Evolutionary conservation across 73 alveolate genomes (phyloP).

Genomic region (Breviolum minutum): DNA sequence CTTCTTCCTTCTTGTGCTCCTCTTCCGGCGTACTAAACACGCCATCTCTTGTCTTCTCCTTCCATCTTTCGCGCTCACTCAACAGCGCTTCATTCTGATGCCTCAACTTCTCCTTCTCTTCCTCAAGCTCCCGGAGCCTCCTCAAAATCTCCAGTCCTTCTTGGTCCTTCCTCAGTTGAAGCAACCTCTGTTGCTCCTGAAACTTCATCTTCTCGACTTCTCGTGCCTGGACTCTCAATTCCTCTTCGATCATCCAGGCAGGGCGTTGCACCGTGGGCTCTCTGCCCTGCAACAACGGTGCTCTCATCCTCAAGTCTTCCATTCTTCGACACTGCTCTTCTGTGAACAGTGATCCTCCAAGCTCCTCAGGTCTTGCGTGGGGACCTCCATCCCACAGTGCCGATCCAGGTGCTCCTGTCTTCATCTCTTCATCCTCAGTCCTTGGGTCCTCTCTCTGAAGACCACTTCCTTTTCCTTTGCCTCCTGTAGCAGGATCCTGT

Average conservation of each 20-base stretch:
- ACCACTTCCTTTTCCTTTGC: no score
- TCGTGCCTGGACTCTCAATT: background rate
- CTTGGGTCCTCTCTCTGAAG: no score
- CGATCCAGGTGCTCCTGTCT: no score
- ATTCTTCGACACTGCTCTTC: background rate
- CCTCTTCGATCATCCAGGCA: background rate
- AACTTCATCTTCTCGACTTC: no score
- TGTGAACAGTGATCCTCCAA: background rate
- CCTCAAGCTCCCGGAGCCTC: background rate
- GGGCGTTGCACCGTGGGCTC: background rate
- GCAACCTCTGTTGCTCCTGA: no score
- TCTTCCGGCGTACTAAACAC: background rate
- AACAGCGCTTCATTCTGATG: background rate
- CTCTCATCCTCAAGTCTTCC: background rate
- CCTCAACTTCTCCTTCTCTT: background rate
- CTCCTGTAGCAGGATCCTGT: no score
- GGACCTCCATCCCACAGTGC: no score
- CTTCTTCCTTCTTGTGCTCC: background rate
- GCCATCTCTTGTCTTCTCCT: background rate
- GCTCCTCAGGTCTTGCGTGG: no score
- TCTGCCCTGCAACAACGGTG: background rate
- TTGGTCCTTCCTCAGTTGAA: background rate
- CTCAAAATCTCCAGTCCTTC: background rate
- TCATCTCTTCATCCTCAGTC: no score
- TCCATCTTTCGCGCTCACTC: background rate